phyloP scores from a whole-genome alignment of 768 basidiomycete species.

The Glaciozyma martinii region DNA sequence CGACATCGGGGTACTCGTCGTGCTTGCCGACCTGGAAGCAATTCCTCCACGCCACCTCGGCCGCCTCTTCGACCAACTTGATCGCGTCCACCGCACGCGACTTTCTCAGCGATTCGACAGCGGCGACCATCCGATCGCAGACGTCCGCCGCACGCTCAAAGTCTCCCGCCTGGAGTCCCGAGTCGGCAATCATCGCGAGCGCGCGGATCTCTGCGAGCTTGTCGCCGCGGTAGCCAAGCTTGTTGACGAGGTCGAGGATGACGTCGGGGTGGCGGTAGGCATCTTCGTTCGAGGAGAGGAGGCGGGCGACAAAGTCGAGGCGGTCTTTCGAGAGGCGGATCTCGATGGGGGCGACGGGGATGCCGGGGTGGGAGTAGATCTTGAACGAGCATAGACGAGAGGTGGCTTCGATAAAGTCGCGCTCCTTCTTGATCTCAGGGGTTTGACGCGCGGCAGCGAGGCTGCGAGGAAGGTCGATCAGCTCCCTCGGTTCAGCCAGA shows the following conservation, averaged over 20 bases:
- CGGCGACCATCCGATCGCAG: constrained; percentile 59
- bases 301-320: constrained; percentile 72
- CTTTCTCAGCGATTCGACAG: constrained; percentile 28
- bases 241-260: constrained; percentile 77
- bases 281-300: constrained; percentile 72
- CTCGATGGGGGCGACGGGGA: constrained; percentile 78
- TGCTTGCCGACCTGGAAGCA: constrained; percentile 77
- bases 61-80: constrained; percentile 42
- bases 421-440: constrained; percentile 56
- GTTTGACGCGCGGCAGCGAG: constrained; percentile 64
- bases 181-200: constrained; percentile 81
- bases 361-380: constrained; percentile 59
- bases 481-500: neutral
- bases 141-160: constrained; percentile 64
- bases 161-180: constrained; percentile 74
- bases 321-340: constrained; percentile 85
- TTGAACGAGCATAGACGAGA: constrained; percentile 91
- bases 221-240: constrained; percentile 68
- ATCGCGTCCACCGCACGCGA: constrained; percentile 1
- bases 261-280: constrained; percentile 89
- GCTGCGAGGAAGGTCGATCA: constrained; percentile 44
- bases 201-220: constrained; percentile 67
- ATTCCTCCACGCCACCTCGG: constrained; percentile 79
- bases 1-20: constrained; percentile 59
- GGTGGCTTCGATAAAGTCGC: constrained; percentile 94